Conservation (phyloP, 768 basidiomycete genomes). For the Podaxis pistillaris region DNA sequence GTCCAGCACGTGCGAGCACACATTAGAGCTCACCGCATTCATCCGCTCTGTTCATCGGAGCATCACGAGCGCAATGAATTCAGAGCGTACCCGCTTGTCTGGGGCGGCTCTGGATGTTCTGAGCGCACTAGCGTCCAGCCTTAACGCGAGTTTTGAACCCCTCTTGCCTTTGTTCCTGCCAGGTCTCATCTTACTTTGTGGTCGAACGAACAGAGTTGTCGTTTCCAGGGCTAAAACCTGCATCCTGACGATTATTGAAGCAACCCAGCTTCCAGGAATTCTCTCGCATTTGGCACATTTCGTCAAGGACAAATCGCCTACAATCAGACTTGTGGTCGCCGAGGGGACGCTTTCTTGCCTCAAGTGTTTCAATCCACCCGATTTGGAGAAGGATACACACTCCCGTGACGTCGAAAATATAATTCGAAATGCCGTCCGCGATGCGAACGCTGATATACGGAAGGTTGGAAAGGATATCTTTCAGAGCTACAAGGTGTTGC, state of each 20-base stretch:
- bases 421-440: slow-evolving; percentile 64
- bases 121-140: slow-evolving; percentile 45
- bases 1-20: slow-evolving; percentile 50
- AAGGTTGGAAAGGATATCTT: slow-evolving; percentile 69
- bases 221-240: slow-evolving; percentile 61
- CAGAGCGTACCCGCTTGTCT: slow-evolving; percentile 74
- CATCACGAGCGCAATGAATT: slow-evolving; percentile 58
- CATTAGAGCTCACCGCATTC: slow-evolving; percentile 44
- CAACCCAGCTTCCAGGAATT: slow-evolving; percentile 64
- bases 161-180: slow-evolving; percentile 70
- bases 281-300: slow-evolving; percentile 58
- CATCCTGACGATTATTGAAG: slow-evolving; percentile 59
- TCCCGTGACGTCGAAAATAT: slow-evolving; percentile 68
- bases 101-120: slow-evolving; percentile 65
- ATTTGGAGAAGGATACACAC: slow-evolving; percentile 67
- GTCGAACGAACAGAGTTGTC: slow-evolving; percentile 78
- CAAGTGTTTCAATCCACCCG: slow-evolving; percentile 77
- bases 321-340: slow-evolving; percentile 60
- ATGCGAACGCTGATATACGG: slow-evolving; percentile 75
- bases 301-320: slow-evolving; percentile 66
- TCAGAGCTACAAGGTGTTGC: slow-evolving; percentile 68
- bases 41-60: slow-evolving; percentile 54
- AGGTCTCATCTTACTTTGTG: slow-evolving; percentile 61
- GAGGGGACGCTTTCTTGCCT: slow-evolving; percentile 66
- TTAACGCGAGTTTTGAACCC: slow-evolving; percentile 65